Evolutionary conservation across 2,329 filamentous ascomycete genomes (phyloP), one percentile per base, ranked within the genome.

Genomic region (Albifimbria verrucaria): DNA sequence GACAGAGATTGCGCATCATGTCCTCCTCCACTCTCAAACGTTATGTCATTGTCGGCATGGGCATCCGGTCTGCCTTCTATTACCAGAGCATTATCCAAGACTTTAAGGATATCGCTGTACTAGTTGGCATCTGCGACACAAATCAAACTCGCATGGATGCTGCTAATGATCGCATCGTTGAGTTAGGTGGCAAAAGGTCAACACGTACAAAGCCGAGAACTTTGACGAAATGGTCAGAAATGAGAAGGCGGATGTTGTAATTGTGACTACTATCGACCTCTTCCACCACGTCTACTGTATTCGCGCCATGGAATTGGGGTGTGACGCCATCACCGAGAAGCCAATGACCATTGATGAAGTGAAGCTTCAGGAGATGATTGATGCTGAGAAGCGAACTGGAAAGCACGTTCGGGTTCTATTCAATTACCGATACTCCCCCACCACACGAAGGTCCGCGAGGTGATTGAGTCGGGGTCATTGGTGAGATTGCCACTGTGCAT

Each of bases 361-460:
- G 3, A 69, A 73, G n/a, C 72, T 73, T 47, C 70, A 68, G 23
- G 63, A 68, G 45, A 78, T 79, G 49, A 68, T 78, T 47, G 68
- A 74, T 55, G 71, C 73, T 3, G 75, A 76, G 9, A 69, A 78
- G 52, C 64, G 69, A 12, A 79, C 75, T 2, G 69, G 71, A 4
- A 64, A 66, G 20, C 67, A 72, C 53, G 66, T 79, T 6, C 67
- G 76, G 3, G 76, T 79, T 4, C 73, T 74, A 0, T 79, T 79
- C 65, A 79, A 79, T 59, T 79, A 79, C 60, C 74, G 76, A 7
- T 79, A 79, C 53, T 75, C 76, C 42, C 77, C 4, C 77, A 79
- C 57, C 76, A 79, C 58, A 79, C 75, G n/a, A 77, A 75, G 55
- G 68, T 79, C 2, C 70, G 68, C 48, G 73, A 78, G 57, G 56